Evolutionary conservation across 1,139 yeast species (phyloP).

Genomic region (Pichia sp.): DNA sequence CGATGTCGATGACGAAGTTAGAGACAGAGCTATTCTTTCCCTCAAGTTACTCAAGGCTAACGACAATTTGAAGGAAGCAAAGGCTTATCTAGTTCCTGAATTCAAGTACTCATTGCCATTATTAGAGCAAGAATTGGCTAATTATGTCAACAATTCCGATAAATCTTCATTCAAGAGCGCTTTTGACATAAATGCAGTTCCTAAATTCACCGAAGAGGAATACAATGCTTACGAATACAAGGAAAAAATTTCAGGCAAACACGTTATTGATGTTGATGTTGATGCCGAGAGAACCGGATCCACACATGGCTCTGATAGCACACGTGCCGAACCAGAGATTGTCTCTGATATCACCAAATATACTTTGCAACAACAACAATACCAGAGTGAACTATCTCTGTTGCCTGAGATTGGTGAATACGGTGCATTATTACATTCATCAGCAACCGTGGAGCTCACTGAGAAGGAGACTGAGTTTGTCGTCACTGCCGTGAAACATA

Average conservation of each 20-base stretch:
- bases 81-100: constrained; percentile 55
- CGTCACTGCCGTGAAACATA: constrained; percentile 76
- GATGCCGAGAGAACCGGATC: constrained; percentile 13
- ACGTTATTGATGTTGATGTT: constrained; percentile 28
- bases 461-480: constrained; percentile 93
- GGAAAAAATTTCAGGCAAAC: constrained; percentile 30
- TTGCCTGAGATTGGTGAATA: constrained; percentile 65
- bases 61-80: constrained; percentile 36
- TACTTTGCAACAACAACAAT: constrained; percentile 46
- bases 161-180: constrained; percentile 52
- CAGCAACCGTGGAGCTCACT: constrained; percentile 64
- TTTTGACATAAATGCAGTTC: constrained; percentile 66
- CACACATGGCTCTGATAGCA: constrained; percentile 11
- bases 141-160: constrained; percentile 54
- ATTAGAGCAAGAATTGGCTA: constrained; percentile 69
- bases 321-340: constrained; percentile 23
- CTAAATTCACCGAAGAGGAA: constrained; percentile 57
- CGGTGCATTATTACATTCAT: constrained; percentile 72
- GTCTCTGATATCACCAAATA: constrained; percentile 33
- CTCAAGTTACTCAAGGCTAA: constrained; percentile 50
- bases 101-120: constrained; percentile 66
- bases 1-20: constrained; percentile 93
- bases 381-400: constrained; percentile 56
- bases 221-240: constrained; percentile 52
- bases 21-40: constrained; percentile 93